phyloP scores from a whole-genome alignment of 192 early-diverging fungal species.

The Backusella luteola region DNA sequence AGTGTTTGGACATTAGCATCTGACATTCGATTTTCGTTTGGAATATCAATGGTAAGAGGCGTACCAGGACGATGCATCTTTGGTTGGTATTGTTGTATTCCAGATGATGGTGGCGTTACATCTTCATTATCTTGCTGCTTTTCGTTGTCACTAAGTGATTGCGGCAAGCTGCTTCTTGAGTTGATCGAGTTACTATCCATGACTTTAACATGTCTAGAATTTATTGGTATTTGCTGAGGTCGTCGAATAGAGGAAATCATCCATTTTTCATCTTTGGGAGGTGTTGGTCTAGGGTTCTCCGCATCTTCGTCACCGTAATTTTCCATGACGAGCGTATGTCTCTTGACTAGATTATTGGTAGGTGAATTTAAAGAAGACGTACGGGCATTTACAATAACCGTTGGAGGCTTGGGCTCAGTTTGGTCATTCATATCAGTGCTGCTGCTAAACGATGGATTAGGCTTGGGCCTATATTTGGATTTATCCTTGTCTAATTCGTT shows the following conservation, averaged over 20 bases:
- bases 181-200: background rate
- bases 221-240: slow-evolving; percentile 25
- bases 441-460: background rate
- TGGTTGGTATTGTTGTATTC: background rate
- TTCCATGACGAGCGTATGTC: background rate
- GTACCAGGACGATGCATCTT: slow-evolving; percentile 11
- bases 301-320: slow-evolving; percentile 17
- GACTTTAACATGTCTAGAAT: background rate
- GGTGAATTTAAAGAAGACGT: background rate
- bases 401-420: background rate
- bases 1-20: background rate
- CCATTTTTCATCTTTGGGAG: slow-evolving; percentile 37
- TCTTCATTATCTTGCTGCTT: background rate
- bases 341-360: background rate
- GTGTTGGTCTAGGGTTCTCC: background rate
- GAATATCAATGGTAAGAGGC: slow-evolving; percentile 31
- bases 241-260: slow-evolving; percentile 34
- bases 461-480: background rate
- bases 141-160: background rate
- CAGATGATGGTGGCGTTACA: background rate
- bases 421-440: background rate
- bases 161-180: background rate
- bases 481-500: background rate
- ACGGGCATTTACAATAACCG: background rate
- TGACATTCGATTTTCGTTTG: background rate